Base-by-base conservation (phyloP, 495 filamentous ascomycete genomes). In the Clohesyomyces aquaticus region DNA sequence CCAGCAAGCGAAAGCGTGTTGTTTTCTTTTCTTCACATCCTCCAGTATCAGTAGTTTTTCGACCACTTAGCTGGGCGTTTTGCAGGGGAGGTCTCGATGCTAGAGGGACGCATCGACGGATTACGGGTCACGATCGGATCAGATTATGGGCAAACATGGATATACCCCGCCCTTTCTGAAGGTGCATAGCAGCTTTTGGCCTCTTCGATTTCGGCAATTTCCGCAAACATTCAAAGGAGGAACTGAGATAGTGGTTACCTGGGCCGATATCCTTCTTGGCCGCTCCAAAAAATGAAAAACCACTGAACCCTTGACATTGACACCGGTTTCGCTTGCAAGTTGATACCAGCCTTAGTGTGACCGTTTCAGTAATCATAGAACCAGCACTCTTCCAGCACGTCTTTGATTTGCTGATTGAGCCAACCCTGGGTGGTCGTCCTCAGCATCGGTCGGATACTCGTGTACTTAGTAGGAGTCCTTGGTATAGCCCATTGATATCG, bases 11-110 rank as follows among this genome's bases (percentile, higher is more conserved):
- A 32, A 32, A 16, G 26, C 14, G 25, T 11, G 27, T 11, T 26
- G 12, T 41, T 41, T 9, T 41, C 35, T 22, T 47, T 18, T 53
- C 16, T 53, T 32, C 25, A 38, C 50, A 23, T n/a, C 35, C 18
- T 19, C 53, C 22, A 26, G 12, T 4, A 18, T 25, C 29, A 3
- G 8, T 42, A 29, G 8, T n/a, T 26, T 56, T n/a, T 45, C 23
- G n/a, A 35, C 42, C 32, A 26, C 21, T 42, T 46, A 57, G 55
- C 55, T 46, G 41, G 55, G 55, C 22, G 55, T 57, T 57, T 57
- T 35, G n/a, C 55, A 41, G 55, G 16, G 9, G 45, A 19, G 26
- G 9, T 26, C 23, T 28, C 11, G 9, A 10, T 32, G 25, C 21
- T 27, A 28, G 50, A 8, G 9, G 50, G 4, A 18, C n/a, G 8